Conservation (phyloP, 2,329 filamentous ascomycete genomes). For the Microdochium bolleyi region DNA sequence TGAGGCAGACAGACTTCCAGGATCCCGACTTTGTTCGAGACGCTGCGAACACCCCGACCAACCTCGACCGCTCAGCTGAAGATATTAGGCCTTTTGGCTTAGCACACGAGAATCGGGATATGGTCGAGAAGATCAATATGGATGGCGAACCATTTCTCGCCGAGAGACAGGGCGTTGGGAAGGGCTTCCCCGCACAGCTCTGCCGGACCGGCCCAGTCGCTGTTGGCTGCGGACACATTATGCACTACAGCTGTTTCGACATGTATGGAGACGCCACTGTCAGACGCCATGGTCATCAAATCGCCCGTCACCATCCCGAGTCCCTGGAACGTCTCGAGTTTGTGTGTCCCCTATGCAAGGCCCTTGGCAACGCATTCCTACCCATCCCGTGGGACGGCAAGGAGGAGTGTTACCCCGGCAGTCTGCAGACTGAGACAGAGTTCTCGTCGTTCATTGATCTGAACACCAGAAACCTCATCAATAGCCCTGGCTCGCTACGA, state of each 20-base stretch:
- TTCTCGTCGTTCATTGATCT: conserved; percentile 65
- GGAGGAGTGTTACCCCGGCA: conserved; percentile 72
- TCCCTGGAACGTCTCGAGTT: conserved; percentile 75
- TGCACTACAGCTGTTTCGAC: conserved; percentile 96
- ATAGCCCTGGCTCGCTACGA: conserved; percentile 18
- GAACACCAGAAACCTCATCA: conserved; percentile 34
- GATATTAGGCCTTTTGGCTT: conserved; percentile 82
- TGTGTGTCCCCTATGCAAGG: conserved; percentile 94
- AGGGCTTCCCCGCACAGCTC: conserved; percentile 70
- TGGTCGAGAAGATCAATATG: conserved; percentile 67
- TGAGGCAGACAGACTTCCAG: conserved; percentile 77
- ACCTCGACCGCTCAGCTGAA: conserved; percentile 79
- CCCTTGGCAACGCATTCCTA: conserved; percentile 87
- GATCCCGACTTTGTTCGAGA: conserved; percentile 82
- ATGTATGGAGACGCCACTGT: conserved; percentile 79
- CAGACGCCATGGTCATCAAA: conserved; percentile 81
- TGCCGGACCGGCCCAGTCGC: conserved; percentile 71
- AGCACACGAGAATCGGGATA: conserved; percentile 74
- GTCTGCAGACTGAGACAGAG: conserved; percentile 48
- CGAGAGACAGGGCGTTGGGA: conserved; percentile 78
- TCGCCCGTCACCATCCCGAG: conserved; percentile 90
- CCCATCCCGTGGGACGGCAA: conserved; percentile 94
- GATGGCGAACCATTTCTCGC: conserved; percentile 62
- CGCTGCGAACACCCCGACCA: conserved; percentile 67
- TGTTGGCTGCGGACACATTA: conserved; percentile 92